Evolutionary conservation across 371 early-diverging fungal genomes (phyloP).

Genomic region (Rhizopus stolonifer): DNA sequence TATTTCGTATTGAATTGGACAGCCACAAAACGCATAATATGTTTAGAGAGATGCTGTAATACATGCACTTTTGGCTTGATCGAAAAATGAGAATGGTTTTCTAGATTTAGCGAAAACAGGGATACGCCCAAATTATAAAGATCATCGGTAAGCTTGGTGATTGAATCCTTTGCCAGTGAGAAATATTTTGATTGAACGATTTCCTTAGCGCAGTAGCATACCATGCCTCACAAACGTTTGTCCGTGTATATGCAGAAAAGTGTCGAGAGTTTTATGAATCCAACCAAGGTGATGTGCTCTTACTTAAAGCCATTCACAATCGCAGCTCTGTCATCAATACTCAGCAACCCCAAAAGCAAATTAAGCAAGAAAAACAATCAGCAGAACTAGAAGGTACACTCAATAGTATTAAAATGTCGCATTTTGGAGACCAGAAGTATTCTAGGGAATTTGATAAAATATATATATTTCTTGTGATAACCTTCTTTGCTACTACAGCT

Average conservation of each 20-base stretch:
- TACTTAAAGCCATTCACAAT: conserved; percentile 6
- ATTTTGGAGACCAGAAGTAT: conserved; percentile 5
- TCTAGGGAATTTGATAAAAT: conserved; percentile 3
- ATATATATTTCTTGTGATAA: conserved; percentile 7
- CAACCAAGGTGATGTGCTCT: conserved; percentile 6
- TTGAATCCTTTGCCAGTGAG: no score
- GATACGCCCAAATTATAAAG: no score
- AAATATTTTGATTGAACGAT: conserved; percentile 1
- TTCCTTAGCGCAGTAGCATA: conserved; percentile 5
- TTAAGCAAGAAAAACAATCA: conserved; percentile 7
- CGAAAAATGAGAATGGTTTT: no score
- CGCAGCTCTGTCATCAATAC: conserved; percentile 6
- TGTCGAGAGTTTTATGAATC: conserved; percentile 8
- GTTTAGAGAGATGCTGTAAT: no score
- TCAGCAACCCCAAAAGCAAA: conserved; percentile 5
- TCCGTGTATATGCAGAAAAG: conserved; percentile 5
- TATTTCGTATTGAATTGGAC: no score
- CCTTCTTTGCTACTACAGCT: conserved; percentile 12
- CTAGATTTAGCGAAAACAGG: no score
- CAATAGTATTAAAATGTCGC: conserved; percentile 7
- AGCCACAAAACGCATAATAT: no score
- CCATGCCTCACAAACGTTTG: conserved; percentile 4
- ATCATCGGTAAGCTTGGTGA: no score
- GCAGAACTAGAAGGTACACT: conserved; percentile 6
- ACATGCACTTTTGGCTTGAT: no score